These are phyloP conservation scores for Fragaria nilgerrensis DNA, from an alignment of 306 rosid species.

Conservation along the genomic window DNA sequence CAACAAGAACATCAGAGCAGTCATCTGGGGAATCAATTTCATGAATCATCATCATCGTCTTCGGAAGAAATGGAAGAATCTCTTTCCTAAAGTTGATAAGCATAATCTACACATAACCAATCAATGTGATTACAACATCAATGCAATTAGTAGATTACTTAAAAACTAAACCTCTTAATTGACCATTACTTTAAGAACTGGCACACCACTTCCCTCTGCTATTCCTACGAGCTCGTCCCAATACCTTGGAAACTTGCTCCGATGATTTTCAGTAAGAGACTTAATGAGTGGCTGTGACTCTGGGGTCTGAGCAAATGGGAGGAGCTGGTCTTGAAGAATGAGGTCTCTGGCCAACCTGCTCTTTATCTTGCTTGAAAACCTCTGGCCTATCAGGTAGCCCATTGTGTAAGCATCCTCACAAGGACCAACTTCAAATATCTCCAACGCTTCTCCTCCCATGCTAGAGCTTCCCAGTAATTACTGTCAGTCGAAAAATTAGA, in stretches of 20 bases:
- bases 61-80: slow-evolving; percentile 70
- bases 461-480: slow-evolving; percentile 6
- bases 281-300: slow-evolving; percentile 51
- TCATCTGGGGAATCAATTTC: slow-evolving; percentile 46
- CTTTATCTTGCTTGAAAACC: slow-evolving; percentile 49
- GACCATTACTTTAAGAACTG: slow-evolving; percentile 59
- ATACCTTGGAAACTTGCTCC: slow-evolving; percentile 48
- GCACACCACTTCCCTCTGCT: slow-evolving; percentile 67
- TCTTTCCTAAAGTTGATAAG: slow-evolving; percentile 81
- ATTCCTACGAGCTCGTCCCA: slow-evolving; percentile 77
- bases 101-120: slow-evolving; percentile 48
- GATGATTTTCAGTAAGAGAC: slow-evolving; percentile 44
- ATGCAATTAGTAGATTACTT: background rate
- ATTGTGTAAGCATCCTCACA: slow-evolving; percentile 36
- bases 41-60: slow-evolving; percentile 18
- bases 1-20: slow-evolving; percentile 77
- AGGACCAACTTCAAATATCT: slow-evolving; percentile 33
- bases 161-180: slow-evolving; percentile 10
- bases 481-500: background rate
- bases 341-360: slow-evolving; percentile 52
- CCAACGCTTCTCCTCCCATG: slow-evolving; percentile 29
- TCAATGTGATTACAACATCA: background rate
- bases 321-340: slow-evolving; percentile 61
- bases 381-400: slow-evolving; percentile 66
- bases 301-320: slow-evolving; percentile 58